phyloP scores from a whole-genome alignment of 179 eudicot genomes.

The Gypsophila paniculata region DNA sequence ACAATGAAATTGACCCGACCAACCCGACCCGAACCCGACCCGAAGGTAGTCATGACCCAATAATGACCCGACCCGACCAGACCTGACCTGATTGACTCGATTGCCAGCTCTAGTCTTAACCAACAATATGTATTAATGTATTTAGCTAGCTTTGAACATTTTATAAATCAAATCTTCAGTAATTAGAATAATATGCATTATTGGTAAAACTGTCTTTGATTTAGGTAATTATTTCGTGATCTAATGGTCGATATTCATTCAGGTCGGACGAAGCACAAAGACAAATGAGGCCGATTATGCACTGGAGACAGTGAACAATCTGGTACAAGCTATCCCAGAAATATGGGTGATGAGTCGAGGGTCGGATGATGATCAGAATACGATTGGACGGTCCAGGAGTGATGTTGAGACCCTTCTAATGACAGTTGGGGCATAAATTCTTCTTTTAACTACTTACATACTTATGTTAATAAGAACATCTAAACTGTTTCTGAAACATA shows the following conservation, averaged over 20 bases:
- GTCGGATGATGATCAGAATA: conserved; percentile 19
- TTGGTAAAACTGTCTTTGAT: no score
- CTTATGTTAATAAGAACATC: not conserved
- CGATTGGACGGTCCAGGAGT: conserved; percentile 36
- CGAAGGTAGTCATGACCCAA: no score
- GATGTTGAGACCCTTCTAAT: conserved; percentile 42
- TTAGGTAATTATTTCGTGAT: not conserved
- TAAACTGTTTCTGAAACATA: not conserved
- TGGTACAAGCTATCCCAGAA: conserved; percentile 60
- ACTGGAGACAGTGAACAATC: conserved; percentile 43
- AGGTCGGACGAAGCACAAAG: conserved; percentile 62
- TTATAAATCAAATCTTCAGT: not conserved
- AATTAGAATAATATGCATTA: no score
- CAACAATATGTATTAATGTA: no score
- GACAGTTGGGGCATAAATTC: conserved; percentile 47
- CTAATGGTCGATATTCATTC: not conserved
- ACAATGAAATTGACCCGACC: no score
- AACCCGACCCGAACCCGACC: no score
- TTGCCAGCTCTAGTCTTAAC: no score
- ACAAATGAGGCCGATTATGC: conserved; percentile 61
- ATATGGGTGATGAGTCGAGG: conserved; percentile 41
- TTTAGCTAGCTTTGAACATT: not conserved
- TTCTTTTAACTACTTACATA: not conserved
- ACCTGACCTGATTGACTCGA: no score
- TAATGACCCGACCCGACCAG: no score